Conservation (phyloP, 192 early-diverging fungal genomes). For the Umbelopsis isabellina region DNA sequence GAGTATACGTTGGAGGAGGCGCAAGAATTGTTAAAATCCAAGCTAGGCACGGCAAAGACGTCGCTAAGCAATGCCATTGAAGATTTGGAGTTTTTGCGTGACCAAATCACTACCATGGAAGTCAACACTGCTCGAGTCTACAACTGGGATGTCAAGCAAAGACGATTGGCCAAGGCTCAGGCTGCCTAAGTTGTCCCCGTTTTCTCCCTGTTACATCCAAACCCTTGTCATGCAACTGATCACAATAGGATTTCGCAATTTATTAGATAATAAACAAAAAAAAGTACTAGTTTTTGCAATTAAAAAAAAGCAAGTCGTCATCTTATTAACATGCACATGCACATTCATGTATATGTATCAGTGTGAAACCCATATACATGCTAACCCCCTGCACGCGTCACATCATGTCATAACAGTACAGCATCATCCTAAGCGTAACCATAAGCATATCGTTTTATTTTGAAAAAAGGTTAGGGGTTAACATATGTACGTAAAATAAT, state of each 20-base stretch:
- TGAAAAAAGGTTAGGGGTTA: too few species aligned
- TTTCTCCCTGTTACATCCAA: too few species aligned
- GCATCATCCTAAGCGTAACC: too few species aligned
- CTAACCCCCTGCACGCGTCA: too few species aligned
- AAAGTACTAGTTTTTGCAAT: neutral
- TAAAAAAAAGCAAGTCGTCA: neutral
- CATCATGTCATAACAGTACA: too few species aligned
- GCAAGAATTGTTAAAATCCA: constrained; percentile 71
- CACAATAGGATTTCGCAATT: neutral
- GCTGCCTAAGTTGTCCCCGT: constrained; percentile 17
- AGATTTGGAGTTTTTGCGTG: constrained; percentile 91
- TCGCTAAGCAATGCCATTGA: constrained; percentile 78
- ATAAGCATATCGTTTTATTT: too few species aligned
- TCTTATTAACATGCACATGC: too few species aligned
- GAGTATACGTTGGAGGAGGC: constrained; percentile 94
- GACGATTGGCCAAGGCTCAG: constrained; percentile 57
- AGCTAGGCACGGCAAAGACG: constrained; percentile 74
- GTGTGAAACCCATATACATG: too few species aligned
- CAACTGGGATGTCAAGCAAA: constrained; percentile 95
- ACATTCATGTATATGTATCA: too few species aligned
- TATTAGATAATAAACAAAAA: constrained; percentile 6
- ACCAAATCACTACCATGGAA: constrained; percentile 99
- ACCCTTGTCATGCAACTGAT: too few species aligned
- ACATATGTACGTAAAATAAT: too few species aligned
- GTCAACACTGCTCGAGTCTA: constrained; percentile 96